A percentile compares a stretch with the other conserved stretches of the same genome.
Conservation (phyloP, 768 basidiomycete species). For the Agaricus blazei region DNA sequence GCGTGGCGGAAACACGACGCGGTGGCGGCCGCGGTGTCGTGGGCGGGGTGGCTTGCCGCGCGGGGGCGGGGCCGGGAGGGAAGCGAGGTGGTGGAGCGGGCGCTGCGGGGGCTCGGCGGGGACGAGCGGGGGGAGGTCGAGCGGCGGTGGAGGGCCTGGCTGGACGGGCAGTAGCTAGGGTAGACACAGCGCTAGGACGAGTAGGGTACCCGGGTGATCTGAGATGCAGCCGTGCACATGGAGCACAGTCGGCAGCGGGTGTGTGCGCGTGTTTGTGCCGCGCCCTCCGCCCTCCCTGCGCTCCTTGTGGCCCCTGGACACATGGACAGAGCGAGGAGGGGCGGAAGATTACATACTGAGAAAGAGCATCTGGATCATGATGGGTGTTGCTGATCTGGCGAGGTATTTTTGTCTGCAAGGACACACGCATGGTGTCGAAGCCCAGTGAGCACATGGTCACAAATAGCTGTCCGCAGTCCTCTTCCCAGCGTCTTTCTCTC, state of each 20-base stretch:
- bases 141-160: slow-evolving; percentile 24
- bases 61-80: slow-evolving; percentile 37
- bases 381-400: slow-evolving; percentile 4
- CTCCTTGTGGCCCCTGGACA: neutral
- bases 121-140: slow-evolving; percentile 28
- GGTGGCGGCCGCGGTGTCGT: slow-evolving; percentile 33
- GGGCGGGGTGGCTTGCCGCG: slow-evolving; percentile 43
- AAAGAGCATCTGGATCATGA: slow-evolving; percentile 12
- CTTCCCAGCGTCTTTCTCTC: slow-evolving; percentile 19
- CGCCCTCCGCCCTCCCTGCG: neutral
- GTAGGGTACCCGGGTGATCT: slow-evolving; percentile 3
- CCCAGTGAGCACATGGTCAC: slow-evolving; percentile 19
- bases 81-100: slow-evolving; percentile 28
- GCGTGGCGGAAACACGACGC: slow-evolving; percentile 36
- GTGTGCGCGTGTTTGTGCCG: neutral
- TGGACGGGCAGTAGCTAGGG: slow-evolving; percentile 1
- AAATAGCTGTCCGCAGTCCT: slow-evolving; percentile 17
- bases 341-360: slow-evolving; percentile 12
- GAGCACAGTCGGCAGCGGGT: neutral
- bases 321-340: slow-evolving; percentile 4
- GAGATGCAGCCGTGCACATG: slow-evolving; percentile 10
- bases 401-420: slow-evolving; percentile 6
- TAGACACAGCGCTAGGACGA: neutral
- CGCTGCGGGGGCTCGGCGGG: slow-evolving; percentile 19
- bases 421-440: slow-evolving; percentile 12